These are phyloP conservation scores for Danielozyma ontarioensis DNA, from an alignment of 805 yeast species.

Conservation along the genomic window DNA sequence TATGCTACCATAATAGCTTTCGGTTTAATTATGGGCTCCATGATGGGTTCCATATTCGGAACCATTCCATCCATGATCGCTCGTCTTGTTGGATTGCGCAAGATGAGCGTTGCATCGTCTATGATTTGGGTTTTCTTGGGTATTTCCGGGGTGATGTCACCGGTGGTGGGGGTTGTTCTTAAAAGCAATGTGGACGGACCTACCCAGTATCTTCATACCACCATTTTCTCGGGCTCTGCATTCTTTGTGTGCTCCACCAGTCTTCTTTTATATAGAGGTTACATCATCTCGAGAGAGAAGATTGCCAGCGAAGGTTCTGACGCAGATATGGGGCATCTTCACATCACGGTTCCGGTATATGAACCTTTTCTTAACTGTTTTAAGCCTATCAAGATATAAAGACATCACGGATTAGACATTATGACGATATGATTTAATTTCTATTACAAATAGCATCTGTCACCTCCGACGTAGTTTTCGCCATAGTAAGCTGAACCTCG, in stretches of 20 bases:
- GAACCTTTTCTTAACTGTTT: conserved; percentile 7
- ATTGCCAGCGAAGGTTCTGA: conserved; percentile 7
- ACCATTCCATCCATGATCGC: conserved; percentile 48
- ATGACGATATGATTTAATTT: too few relatives aligned
- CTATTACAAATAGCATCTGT: too few relatives aligned
- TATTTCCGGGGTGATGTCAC: conserved; percentile 47
- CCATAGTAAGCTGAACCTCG: too few relatives aligned
- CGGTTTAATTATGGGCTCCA: conserved; percentile 46
- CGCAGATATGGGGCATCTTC: conserved; percentile 11
- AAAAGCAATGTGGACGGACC: conserved; percentile 35
- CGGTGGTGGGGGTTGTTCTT: conserved; percentile 53
- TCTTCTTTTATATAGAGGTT: conserved; percentile 47
- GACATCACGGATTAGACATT: too few relatives aligned
- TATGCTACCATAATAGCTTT: conserved; percentile 12
- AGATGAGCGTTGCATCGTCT: conserved; percentile 44
- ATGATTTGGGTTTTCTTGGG: conserved; percentile 54
- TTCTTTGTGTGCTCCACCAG: conserved; percentile 42
- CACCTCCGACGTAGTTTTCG: too few relatives aligned
- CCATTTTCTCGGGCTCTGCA: conserved; percentile 55
- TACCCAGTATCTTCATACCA: conserved; percentile 46
- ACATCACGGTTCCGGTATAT: conserved; percentile 8
- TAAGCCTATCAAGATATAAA: not conserved
- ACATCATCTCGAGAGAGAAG: conserved; percentile 47
- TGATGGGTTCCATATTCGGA: conserved; percentile 62
- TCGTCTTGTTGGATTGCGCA: conserved; percentile 49